These are phyloP conservation scores for Leucocoprinus sp. DNA, from an alignment of 768 basidiomycete species.

Conservation along the genomic window DNA sequence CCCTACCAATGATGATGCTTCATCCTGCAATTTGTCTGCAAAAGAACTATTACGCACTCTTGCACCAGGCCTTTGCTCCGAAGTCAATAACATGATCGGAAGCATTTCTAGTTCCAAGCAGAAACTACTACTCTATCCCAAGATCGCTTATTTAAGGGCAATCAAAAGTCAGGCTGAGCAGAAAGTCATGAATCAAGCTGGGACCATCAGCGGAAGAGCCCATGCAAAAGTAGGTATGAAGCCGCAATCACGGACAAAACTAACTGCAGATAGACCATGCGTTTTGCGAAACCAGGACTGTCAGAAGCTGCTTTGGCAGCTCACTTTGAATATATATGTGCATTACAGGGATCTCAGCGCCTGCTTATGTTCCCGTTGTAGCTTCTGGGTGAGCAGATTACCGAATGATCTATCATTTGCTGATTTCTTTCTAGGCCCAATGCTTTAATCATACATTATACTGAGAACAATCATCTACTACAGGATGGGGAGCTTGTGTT, in stretches of 20 bases:
- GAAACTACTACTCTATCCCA: slow-evolving; percentile 50
- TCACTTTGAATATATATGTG: slow-evolving; percentile 87
- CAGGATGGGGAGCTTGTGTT: slow-evolving; percentile 68
- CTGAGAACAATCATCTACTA: slow-evolving; percentile 77
- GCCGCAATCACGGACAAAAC: background rate
- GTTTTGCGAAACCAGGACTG: slow-evolving; percentile 43
- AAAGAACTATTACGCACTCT: slow-evolving; percentile 53
- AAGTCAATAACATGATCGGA: slow-evolving; percentile 50
- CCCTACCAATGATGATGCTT: slow-evolving; percentile 38
- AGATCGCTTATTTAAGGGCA: slow-evolving; percentile 62
- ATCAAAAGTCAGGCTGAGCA: slow-evolving; percentile 81
- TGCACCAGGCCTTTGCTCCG: slow-evolving; percentile 27
- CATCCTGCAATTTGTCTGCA: slow-evolving; percentile 25
- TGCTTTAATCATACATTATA: slow-evolving; percentile 90
- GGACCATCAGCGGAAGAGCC: slow-evolving; percentile 78
- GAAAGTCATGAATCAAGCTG: slow-evolving; percentile 72
- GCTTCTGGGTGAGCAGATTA: slow-evolving; percentile 68
- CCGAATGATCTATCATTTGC: background rate
- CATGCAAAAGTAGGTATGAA: slow-evolving; percentile 62
- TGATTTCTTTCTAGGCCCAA: slow-evolving; percentile 49
- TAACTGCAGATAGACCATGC: slow-evolving; percentile 60
- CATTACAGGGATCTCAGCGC: slow-evolving; percentile 73
- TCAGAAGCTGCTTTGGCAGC: slow-evolving; percentile 44
- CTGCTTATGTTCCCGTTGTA: slow-evolving; percentile 97
- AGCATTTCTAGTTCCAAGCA: slow-evolving; percentile 37